These are phyloP conservation scores for Citrus reticulata DNA, from an alignment of 345 rosid genomes.

Conservation along the genomic window DNA sequence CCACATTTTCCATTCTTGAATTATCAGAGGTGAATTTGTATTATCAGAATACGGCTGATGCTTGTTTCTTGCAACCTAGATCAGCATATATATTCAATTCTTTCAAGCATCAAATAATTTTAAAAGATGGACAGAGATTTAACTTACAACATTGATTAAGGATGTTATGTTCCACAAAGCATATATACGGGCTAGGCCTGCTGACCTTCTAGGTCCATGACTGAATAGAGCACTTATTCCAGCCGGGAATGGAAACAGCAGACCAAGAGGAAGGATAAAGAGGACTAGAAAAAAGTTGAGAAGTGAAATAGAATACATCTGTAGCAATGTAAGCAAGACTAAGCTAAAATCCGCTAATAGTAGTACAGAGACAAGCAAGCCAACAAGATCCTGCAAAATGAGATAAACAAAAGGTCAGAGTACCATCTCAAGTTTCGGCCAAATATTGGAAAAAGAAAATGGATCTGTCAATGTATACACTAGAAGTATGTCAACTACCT, in stretches of 20 bases:
- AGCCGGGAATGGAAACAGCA: constrained; percentile 81
- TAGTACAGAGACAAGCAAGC: constrained; percentile 74
- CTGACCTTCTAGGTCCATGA: constrained; percentile 85
- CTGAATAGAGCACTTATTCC: constrained; percentile 92
- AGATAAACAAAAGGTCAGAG: constrained; percentile 3
- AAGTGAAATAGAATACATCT: constrained; percentile 84
- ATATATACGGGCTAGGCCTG: constrained; percentile 79
- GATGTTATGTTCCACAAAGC: constrained; percentile 88
- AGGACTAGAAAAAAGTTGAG: constrained; percentile 57
- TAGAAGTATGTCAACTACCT: constrained; percentile 43
- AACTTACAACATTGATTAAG: constrained; percentile 77
- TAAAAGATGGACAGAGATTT: neutral
- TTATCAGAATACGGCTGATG: neutral
- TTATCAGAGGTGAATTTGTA: neutral
- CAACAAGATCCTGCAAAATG: constrained; percentile 73
- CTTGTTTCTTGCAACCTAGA: neutral
- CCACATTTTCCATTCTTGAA: neutral
- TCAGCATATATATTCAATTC: neutral
- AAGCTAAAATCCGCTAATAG: constrained; percentile 78
- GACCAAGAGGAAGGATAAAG: constrained; percentile 73
- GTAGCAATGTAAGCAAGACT: constrained; percentile 83
- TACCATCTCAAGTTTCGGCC: neutral
- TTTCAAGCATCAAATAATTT: neutral
- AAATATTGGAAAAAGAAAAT: constrained; percentile 2
- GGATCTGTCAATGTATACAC: neutral